Evolutionary conservation across 495 filamentous ascomycete species (phyloP), one percentile per base, ranked within the genome.

Genomic region (Xylaria venustula): DNA sequence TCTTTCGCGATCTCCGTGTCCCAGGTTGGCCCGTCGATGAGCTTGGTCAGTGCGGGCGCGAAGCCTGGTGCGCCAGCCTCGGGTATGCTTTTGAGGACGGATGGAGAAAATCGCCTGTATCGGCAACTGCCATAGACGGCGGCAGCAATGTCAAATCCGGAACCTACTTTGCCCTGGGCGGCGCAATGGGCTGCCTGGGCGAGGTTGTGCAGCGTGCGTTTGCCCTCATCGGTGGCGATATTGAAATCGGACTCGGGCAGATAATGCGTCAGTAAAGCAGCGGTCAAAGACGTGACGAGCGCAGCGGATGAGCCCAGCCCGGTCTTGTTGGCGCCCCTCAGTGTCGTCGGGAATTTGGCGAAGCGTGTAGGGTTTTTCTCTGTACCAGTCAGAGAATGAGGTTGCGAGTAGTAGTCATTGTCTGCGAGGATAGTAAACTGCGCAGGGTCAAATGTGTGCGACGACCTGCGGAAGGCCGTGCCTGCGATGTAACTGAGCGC

Each of bases 261-360:
- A 72, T 93, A 93, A 70, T 93, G 87, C 20, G 86, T 81, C 37
- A 97, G 86, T 28, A 98, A 74, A 2, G 90, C 84, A 19, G 88
- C 91, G 9, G 91, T 91, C 45, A 98, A 84, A 30, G 93, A 81
- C n/a, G 94, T 98, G 40, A 97, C 93, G 30, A 98, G 81, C 2
- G 94, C 94, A 8, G 94, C 94, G 4, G 93, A 97, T 40, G 94
- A 98, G 53, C 94, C 94, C 36, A 98, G 86, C 7, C 94, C 94
- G 1, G 95, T 98, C 79, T 98, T 98, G 80, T 97, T 90, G 14
- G 95, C 93, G 66, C 85, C 80, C 42, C 77, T 70, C 9, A 98
- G 83, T 19, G 88, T 85, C 32, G 91, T 88, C 40, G 83, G 80
- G 77, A 96, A 97, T 64, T 88, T 80, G 53, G 83, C 81, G 78